These are phyloP conservation scores for Paspalum notatum DNA, from an alignment of 176 grass and related monocot genomes.

Conservation along the genomic window DNA sequence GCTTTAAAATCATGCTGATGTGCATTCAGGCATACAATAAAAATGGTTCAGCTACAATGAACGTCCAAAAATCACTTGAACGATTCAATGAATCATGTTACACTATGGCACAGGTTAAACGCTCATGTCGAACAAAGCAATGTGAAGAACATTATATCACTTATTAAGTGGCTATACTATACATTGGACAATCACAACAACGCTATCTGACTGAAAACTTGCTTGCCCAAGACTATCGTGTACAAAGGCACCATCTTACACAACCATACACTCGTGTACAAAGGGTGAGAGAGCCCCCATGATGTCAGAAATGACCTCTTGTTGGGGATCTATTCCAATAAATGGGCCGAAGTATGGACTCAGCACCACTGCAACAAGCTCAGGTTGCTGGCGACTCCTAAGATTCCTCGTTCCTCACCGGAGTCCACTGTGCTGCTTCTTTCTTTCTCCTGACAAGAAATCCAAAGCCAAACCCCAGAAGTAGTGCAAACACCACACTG, in stretches of 20 bases:
- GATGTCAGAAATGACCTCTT: background rate
- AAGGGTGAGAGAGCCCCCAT: background rate
- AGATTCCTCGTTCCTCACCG: conserved; percentile 74
- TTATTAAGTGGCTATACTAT: conserved; percentile 20
- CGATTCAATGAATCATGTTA: no score
- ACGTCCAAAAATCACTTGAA: no score
- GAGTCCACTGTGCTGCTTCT: conserved; percentile 67
- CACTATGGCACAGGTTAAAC: background rate
- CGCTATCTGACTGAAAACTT: background rate
- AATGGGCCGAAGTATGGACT: background rate
- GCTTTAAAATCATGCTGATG: no score
- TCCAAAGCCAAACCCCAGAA: conserved; percentile 65
- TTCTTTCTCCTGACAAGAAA: conserved; percentile 59
- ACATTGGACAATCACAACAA: background rate
- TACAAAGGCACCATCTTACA: conserved; percentile 19
- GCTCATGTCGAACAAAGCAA: background rate
- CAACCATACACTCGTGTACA: background rate
- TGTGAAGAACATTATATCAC: background rate
- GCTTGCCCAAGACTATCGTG: background rate
- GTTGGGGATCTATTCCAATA: background rate
- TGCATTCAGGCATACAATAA: no score
- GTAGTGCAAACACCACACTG: conserved; percentile 42
- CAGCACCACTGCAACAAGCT: background rate
- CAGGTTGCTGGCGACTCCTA: background rate
- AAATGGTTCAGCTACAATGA: no score